Evolutionary conservation across 371 early-diverging fungal species (phyloP).

Genomic region (Mortierella sp.): DNA sequence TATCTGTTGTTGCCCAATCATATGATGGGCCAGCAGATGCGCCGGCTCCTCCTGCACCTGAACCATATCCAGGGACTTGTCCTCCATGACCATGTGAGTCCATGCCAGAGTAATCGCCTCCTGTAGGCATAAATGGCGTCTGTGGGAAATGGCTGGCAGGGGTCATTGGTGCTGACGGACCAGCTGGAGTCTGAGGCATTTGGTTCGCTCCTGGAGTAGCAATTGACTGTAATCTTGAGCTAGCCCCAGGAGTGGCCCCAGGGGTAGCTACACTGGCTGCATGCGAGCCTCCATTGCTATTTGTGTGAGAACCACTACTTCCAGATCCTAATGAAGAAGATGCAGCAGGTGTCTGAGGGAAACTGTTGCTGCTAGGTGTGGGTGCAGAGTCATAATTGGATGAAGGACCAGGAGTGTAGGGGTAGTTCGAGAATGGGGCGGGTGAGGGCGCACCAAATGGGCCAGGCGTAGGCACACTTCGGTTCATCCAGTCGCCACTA

Average conservation of each 20-base stretch:
- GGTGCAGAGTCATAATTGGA: conserved; percentile 50
- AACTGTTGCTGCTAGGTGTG: conserved; percentile 50
- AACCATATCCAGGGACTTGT: conserved; percentile 40
- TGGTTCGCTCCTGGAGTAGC: conserved; percentile 62
- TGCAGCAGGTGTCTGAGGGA: conserved; percentile 64
- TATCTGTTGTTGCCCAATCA: conserved; percentile 77
- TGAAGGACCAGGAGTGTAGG: conserved; percentile 59
- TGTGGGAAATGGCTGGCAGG: conserved; percentile 67
- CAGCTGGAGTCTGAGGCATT: conserved; percentile 70
- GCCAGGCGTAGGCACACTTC: conserved; percentile 50
- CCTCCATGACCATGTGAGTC: conserved; percentile 35
- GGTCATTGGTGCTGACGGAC: conserved; percentile 54
- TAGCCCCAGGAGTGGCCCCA: conserved; percentile 39
- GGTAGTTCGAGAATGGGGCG: conserved; percentile 47
- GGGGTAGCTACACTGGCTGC: conserved; percentile 38
- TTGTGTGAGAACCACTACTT: conserved; percentile 32
- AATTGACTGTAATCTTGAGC: conserved; percentile 36
- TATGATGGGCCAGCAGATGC: conserved; percentile 40
- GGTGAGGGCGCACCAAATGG: conserved; percentile 54
- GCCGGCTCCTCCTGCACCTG: conserved; percentile 23
- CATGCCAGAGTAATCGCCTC: conserved; percentile 64
- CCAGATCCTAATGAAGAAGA: conserved; percentile 40
- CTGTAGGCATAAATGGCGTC: conserved; percentile 75
- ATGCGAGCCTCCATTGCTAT: conserved; percentile 34
- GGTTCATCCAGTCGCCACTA: conserved; percentile 53